phyloP scores from a whole-genome alignment of 148 eudicot genomes.

The Cornus kousa region DNA sequence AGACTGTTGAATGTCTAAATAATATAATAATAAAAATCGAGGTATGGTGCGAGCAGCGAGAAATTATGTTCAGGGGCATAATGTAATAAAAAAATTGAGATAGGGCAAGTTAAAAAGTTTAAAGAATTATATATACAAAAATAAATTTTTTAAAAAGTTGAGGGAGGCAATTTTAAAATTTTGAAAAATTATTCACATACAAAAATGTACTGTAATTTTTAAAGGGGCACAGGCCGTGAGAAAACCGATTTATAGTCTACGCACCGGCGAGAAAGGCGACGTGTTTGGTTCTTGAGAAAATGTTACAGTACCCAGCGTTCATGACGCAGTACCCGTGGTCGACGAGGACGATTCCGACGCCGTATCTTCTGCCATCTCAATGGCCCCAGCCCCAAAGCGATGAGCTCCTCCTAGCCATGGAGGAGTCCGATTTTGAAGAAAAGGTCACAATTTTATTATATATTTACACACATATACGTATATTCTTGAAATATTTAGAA shows the following conservation, averaged over 20 bases:
- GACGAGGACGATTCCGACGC: conserved; percentile 64
- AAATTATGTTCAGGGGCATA: too few species aligned
- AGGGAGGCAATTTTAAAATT: too few species aligned
- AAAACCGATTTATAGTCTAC: background rate
- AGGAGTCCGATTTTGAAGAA: conserved; percentile 70
- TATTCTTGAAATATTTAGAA: background rate
- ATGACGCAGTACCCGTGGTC: conserved; percentile 76
- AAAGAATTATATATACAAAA: too few species aligned
- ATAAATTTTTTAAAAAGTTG: too few species aligned
- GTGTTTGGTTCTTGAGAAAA: conserved; percentile 57
- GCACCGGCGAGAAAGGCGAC: background rate
- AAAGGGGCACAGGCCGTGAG: background rate
- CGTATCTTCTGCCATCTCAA: conserved; percentile 57
- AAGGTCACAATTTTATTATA: conserved; percentile 39
- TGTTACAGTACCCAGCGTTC: conserved; percentile 63
- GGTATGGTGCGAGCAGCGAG: too few species aligned
- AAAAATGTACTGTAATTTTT: too few species aligned
- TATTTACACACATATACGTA: background rate
- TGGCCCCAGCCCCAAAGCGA: conserved; percentile 60
- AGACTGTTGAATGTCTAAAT: too few species aligned
- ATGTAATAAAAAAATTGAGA: too few species aligned
- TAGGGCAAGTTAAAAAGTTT: too few species aligned
- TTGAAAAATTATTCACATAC: too few species aligned
- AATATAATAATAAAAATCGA: too few species aligned
- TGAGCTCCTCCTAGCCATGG: conserved; percentile 70